Evolutionary conservation across 1,139 yeast species (phyloP).

Genomic region (Geotrichum citri-aurantii): DNA sequence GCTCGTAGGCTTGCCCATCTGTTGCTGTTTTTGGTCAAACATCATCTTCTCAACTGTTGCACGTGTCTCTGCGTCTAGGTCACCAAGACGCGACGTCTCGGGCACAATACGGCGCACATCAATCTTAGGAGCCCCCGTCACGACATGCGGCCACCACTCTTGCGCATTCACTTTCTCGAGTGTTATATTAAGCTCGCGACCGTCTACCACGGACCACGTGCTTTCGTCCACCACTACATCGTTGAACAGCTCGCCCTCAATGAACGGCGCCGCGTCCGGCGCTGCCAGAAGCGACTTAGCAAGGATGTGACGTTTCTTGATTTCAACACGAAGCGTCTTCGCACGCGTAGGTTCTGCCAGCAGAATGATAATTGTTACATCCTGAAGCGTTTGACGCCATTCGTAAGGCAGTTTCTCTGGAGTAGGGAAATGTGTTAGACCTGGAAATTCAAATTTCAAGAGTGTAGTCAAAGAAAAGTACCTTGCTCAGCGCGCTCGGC

Average conservation of each 20-base stretch:
- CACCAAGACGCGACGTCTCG: constrained; percentile 39
- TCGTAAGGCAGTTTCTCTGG: constrained; percentile 30
- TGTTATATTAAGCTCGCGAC: constrained; percentile 35
- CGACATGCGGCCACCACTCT: constrained; percentile 47
- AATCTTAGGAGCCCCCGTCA: constrained; percentile 40
- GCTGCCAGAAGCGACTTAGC: constrained; percentile 27
- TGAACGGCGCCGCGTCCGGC: constrained; percentile 24
- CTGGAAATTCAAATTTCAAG: not conserved
- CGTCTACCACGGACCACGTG: constrained; percentile 43
- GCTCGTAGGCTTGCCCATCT: constrained; percentile 36
- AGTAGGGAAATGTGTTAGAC: not conserved
- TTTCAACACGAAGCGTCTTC: constrained; percentile 32
- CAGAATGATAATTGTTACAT: constrained; percentile 37
- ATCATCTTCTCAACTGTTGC: constrained; percentile 46
- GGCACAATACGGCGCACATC: constrained; percentile 41
- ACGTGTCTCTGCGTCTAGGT: constrained; percentile 41
- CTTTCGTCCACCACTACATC: constrained; percentile 36
- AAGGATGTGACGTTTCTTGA: constrained; percentile 27
- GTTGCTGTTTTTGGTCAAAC: constrained; percentile 42
- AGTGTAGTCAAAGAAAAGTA: not conserved
- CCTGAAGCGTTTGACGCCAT: constrained; percentile 42
- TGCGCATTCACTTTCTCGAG: constrained; percentile 38
- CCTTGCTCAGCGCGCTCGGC: constrained; percentile 23
- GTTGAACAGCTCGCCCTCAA: constrained; percentile 37
- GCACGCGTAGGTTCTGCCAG: constrained; percentile 37